Evolutionary conservation across 2,329 filamentous ascomycete genomes (phyloP).

Genomic region (Madurella mycetomatis): DNA sequence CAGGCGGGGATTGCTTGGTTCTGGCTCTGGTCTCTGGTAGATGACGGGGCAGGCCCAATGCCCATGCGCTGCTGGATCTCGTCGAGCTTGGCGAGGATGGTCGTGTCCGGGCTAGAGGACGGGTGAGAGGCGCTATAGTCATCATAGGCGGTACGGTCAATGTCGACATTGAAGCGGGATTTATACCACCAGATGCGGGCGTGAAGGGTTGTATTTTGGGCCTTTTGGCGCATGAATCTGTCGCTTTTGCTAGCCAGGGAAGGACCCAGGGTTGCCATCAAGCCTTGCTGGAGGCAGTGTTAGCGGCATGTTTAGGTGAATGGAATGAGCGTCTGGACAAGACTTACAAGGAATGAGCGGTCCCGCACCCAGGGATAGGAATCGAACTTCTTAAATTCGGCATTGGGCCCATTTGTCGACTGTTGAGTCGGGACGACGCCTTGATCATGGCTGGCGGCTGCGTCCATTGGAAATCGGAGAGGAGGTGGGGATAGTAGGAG

Average conservation of each 20-base stretch:
- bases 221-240: constrained; percentile 26
- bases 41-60: background rate
- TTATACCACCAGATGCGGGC: constrained; percentile 45
- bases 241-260: constrained; percentile 11
- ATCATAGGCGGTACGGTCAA: constrained; percentile 23
- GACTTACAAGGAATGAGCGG: constrained; percentile 58
- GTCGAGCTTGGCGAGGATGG: constrained; percentile 24
- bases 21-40: background rate
- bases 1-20: constrained; percentile 33
- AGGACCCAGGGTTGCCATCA: constrained; percentile 24
- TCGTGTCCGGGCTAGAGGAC: constrained; percentile 12
- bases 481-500: no score
- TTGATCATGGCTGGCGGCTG: background rate
- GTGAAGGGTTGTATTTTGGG: constrained; percentile 54
- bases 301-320: constrained; percentile 2
- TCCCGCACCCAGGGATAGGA: constrained; percentile 65
- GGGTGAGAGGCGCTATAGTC: constrained; percentile 12
- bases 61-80: constrained; percentile 25
- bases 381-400: constrained; percentile 58
- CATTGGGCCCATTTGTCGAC: constrained; percentile 6
- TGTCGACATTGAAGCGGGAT: constrained; percentile 17
- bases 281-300: constrained; percentile 21
- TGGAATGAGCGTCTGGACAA: background rate
- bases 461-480: constrained; percentile 1
- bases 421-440: constrained; percentile 1